Conservation (phyloP, 768 basidiomycete species). For the Rhizopogon vinicolor region DNA sequence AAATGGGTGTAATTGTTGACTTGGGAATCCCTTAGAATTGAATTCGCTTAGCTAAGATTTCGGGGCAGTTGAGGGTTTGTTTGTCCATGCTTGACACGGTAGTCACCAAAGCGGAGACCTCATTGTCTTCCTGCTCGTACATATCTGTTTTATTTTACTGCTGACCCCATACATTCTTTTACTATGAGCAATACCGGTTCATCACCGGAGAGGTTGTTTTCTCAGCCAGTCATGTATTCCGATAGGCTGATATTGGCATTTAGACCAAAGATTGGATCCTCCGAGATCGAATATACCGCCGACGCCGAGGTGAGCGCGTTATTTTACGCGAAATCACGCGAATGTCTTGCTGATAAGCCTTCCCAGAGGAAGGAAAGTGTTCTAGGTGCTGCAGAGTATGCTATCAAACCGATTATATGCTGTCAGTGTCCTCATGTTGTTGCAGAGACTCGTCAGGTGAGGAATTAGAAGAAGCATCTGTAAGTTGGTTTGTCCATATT, state of each 20-base stretch:
- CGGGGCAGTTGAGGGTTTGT: neutral
- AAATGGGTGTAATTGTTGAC: neutral
- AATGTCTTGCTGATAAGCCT: neutral
- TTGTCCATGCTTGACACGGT: conserved; percentile 20
- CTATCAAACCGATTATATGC: neutral
- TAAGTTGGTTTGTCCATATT: neutral
- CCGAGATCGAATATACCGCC: conserved; percentile 6
- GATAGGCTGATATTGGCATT: conserved; percentile 2
- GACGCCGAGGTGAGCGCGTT: conserved; percentile 10
- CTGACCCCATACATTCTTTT: conserved; percentile 24
- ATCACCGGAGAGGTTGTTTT: conserved; percentile 14
- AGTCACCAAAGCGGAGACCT: neutral
- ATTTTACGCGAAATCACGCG: conserved; percentile 6
- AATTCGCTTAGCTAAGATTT: too few species aligned
- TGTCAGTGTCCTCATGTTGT: neutral
- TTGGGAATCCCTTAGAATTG: too few species aligned
- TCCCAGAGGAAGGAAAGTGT: conserved; percentile 5
- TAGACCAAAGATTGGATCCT: conserved; percentile 11
- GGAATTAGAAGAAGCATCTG: conserved; percentile 3
- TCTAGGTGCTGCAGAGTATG: conserved; percentile 5
- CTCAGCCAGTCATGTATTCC: neutral
- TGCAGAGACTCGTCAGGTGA: conserved; percentile 4
- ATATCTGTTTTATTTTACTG: conserved; percentile 3
- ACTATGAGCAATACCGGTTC: conserved; percentile 22
- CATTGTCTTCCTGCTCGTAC: conserved; percentile 11